A percentile compares a stretch with the other conserved stretches of the same genome.
phyloP scores from a whole-genome alignment of 331 rosid species.

The Pyracantha coccinea region DNA sequence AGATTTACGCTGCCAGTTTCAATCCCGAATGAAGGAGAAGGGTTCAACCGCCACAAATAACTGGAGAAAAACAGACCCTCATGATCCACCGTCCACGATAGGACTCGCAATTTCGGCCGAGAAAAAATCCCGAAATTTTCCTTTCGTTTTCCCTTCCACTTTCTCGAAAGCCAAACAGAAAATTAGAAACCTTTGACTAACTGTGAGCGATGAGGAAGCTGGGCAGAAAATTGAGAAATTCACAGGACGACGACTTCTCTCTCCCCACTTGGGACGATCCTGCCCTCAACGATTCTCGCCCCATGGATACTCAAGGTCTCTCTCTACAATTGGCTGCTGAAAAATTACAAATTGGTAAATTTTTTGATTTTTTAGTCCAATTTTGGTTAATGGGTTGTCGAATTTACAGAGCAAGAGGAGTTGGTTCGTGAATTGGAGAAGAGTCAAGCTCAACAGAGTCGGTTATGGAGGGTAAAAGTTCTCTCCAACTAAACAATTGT shows the following conservation, averaged over 20 bases:
- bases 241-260: conserved; percentile 30
- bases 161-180: background rate
- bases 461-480: conserved; percentile 64
- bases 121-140: background rate
- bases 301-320: conserved; percentile 60
- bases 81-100: too few species aligned
- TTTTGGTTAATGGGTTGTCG: background rate
- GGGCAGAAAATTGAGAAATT: conserved; percentile 40
- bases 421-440: conserved; percentile 62
- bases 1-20: too few species aligned
- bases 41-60: too few species aligned
- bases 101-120: background rate
- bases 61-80: too few species aligned
- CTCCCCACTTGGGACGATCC: conserved; percentile 59
- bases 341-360: background rate
- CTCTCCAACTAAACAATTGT: background rate
- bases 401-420: conserved; percentile 68
- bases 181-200: too few species aligned
- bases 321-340: background rate
- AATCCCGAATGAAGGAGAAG: too few species aligned
- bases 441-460: conserved; percentile 57
- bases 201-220: conserved; percentile 46
- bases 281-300: conserved; percentile 42
- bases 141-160: background rate
- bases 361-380: background rate